Conservation (phyloP, 2,329 filamentous ascomycete species). For the Penicillium sp. region DNA sequence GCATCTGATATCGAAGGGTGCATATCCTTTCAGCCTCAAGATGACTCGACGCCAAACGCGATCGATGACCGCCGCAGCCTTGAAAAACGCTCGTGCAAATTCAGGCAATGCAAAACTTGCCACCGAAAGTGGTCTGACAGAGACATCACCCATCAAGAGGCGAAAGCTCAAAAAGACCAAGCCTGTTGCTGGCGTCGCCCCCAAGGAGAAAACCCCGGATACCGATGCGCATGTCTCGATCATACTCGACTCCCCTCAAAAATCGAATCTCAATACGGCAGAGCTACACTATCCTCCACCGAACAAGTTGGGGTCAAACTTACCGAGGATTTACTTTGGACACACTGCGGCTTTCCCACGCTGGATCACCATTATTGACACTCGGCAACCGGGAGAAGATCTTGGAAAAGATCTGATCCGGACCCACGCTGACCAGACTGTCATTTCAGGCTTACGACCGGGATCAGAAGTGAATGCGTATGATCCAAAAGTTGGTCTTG, state of each 20-base stretch:
- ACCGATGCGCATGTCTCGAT: no score
- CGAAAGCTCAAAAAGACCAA: no score
- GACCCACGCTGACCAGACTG: constrained; percentile 5
- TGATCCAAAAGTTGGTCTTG: constrained; percentile 8
- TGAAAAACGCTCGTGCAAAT: background rate
- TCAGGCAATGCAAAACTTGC: no score
- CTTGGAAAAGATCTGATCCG: constrained; percentile 5
- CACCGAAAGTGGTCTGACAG: no score
- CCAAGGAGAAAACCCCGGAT: no score
- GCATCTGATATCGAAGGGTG: no score
- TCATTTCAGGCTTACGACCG: constrained; percentile 3
- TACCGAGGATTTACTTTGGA: constrained; percentile 9
- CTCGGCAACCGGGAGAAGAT: background rate
- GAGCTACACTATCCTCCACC: background rate
- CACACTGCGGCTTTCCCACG: constrained; percentile 10
- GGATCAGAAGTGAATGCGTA: background rate
- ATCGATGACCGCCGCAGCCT: no score
- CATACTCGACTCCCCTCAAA: no score
- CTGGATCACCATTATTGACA: constrained; percentile 6
- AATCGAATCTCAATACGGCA: no score
- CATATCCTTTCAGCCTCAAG: background rate
- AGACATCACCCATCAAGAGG: no score
- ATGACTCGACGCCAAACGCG: background rate
- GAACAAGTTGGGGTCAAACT: background rate
- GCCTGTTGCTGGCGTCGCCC: no score